phyloP scores from a whole-genome alignment of 129 eudicot species.

The sunflower (Helianthus annuus) region DNA sequence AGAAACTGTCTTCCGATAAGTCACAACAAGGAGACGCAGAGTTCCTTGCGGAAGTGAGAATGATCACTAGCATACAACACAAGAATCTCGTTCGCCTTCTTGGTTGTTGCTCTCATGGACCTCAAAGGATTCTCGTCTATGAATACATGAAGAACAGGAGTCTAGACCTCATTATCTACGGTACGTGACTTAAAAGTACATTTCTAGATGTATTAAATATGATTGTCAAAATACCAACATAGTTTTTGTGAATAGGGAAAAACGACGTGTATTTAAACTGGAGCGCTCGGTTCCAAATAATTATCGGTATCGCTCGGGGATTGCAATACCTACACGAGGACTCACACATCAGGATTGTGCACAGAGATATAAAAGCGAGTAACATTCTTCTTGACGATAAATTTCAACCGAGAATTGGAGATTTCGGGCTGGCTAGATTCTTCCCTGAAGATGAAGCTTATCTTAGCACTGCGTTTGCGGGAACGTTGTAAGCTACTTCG shows the following conservation, averaged over 20 bases:
- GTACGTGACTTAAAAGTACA: constrained; percentile 30
- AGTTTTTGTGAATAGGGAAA: constrained; percentile 39
- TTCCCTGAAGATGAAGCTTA: constrained; percentile 74
- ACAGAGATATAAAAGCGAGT: constrained; percentile 76
- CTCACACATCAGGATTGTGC: constrained; percentile 65
- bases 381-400: constrained; percentile 67
- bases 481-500: constrained; percentile 51
- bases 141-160: constrained; percentile 71
- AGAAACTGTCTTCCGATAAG: constrained; percentile 50
- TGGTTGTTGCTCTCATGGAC: constrained; percentile 64
- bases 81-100: constrained; percentile 68
- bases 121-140: constrained; percentile 61
- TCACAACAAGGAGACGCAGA: constrained; percentile 72
- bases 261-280: constrained; percentile 44
- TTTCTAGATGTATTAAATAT: not conserved
- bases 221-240: not conserved
- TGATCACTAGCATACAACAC: constrained; percentile 75
- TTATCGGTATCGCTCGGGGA: constrained; percentile 65
- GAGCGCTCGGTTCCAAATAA: constrained; percentile 58
- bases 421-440: constrained; percentile 73
- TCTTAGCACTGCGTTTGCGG: constrained; percentile 69
- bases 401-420: constrained; percentile 66
- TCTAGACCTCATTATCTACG: constrained; percentile 54
- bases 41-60: constrained; percentile 60
- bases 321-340: constrained; percentile 72